phyloP scores from a whole-genome alignment of 169 alveolate species.

The Cryptosporidium baileyi region DNA sequence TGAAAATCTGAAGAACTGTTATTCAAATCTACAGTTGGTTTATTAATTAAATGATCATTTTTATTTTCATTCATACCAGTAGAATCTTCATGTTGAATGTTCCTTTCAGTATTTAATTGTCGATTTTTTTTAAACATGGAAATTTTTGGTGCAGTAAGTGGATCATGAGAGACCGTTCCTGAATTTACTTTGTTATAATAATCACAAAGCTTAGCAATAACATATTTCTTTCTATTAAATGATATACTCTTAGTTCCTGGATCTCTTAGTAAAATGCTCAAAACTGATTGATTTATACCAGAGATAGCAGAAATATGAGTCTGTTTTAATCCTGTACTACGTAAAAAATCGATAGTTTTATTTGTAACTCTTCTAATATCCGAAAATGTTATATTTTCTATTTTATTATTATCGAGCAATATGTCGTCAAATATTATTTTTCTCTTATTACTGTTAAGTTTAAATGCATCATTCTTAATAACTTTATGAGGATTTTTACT shows the following conservation, averaged over 20 bases:
- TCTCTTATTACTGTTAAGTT: neutral
- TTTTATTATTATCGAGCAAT: slow-evolving; percentile 5
- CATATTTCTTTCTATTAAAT: slow-evolving; percentile 39
- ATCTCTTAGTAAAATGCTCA: slow-evolving; percentile 31
- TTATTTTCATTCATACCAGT: no score
- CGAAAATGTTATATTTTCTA: slow-evolving; percentile 8
- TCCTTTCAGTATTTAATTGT: neutral
- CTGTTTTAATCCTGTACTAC: slow-evolving; percentile 41
- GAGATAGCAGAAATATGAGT: slow-evolving; percentile 62
- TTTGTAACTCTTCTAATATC: slow-evolving; percentile 55
- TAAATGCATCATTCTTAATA: neutral
- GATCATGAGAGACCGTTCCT: slow-evolving; percentile 49
- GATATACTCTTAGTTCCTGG: slow-evolving; percentile 43
- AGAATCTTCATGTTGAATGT: no score
- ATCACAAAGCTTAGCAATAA: slow-evolving; percentile 20
- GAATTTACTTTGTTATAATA: slow-evolving; percentile 33
- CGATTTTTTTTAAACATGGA: slow-evolving; percentile 4
- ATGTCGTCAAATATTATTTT: slow-evolving; percentile 28
- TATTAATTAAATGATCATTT: neutral
- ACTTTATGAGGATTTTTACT: no score
- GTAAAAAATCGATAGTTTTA: slow-evolving; percentile 55
- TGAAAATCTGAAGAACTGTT: no score
- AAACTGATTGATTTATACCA: slow-evolving; percentile 61
- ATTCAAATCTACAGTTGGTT: neutral
- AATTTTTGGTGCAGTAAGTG: slow-evolving; percentile 66